Evolutionary conservation across 2,329 filamentous ascomycete species (phyloP).

Genomic region (Neophaeococcomyces aloes): DNA sequence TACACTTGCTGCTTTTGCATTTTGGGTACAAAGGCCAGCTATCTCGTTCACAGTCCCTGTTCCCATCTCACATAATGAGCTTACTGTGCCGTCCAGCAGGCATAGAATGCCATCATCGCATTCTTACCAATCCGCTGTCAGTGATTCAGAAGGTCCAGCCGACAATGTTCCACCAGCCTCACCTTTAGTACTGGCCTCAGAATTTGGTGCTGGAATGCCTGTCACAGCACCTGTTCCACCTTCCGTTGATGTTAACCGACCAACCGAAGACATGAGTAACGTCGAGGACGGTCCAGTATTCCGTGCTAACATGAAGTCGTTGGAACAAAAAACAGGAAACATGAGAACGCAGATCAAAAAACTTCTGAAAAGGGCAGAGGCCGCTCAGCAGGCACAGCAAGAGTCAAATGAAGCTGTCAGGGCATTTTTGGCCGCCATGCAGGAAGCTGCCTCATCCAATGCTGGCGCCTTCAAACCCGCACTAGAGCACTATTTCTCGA

Average conservation of each 20-base stretch:
- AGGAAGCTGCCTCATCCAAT: constrained; percentile 81
- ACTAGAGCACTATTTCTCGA: constrained; percentile 95
- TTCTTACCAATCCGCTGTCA: constrained; percentile 73
- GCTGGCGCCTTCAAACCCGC: constrained; percentile 95
- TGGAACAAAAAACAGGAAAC: constrained; percentile 92
- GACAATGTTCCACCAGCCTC: constrained; percentile 26
- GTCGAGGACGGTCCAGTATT: constrained; percentile 92
- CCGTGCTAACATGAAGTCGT: constrained; percentile 86
- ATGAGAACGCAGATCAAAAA: constrained; percentile 95
- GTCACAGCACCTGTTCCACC: constrained; percentile 31
- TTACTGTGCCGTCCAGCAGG: constrained; percentile 58
- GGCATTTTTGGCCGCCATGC: constrained; percentile 73
- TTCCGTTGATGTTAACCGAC: constrained; percentile 79
- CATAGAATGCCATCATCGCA: constrained; percentile 77
- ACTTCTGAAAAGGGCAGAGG: constrained; percentile 86
- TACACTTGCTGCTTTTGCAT: constrained; percentile 83
- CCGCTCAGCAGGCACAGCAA: constrained; percentile 66
- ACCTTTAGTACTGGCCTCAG: constrained; percentile 19
- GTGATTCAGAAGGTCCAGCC: constrained; percentile 50
- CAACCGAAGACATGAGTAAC: constrained; percentile 71
- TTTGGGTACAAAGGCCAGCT: constrained; percentile 79
- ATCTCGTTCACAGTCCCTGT: constrained; percentile 55
- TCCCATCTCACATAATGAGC: constrained; percentile 31
- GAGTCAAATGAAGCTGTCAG: constrained; percentile 77
- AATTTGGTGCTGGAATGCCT: constrained; percentile 25